These are phyloP conservation scores for Tylopilus sp. DNA, from an alignment of 768 basidiomycete genomes.

Conservation along the genomic window DNA sequence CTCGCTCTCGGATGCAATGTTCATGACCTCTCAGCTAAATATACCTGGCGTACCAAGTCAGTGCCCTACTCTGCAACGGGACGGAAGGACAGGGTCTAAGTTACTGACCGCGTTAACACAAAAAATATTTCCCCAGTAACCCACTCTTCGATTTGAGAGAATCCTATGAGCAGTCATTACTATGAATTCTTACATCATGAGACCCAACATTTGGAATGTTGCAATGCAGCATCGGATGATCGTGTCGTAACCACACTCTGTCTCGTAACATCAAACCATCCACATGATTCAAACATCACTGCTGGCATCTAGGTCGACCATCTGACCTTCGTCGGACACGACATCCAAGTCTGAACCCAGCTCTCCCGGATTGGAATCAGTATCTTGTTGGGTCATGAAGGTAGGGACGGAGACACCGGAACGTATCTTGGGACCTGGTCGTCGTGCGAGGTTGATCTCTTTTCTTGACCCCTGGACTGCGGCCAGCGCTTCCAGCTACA, in stretches of 20 bases:
- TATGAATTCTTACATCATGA: too few species aligned
- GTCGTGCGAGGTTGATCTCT: slow-evolving; percentile 56
- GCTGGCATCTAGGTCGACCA: slow-evolving; percentile 23
- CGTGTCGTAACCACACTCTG: background rate
- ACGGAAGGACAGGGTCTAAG: too few species aligned
- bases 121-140: too few species aligned
- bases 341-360: slow-evolving; percentile 13
- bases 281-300: slow-evolving; percentile 13
- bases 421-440: slow-evolving; percentile 61
- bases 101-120: too few species aligned
- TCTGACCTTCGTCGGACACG: slow-evolving; percentile 7
- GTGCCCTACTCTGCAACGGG: too few species aligned
- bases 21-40: too few species aligned
- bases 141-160: too few species aligned
- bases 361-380: background rate
- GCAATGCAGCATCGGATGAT: background rate
- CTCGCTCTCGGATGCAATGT: too few species aligned
- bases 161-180: too few species aligned
- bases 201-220: too few species aligned
- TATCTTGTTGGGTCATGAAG: slow-evolving; percentile 24
- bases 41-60: too few species aligned
- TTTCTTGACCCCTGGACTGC: slow-evolving; percentile 48
- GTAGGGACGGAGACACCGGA: slow-evolving; percentile 50
- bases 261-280: background rate
- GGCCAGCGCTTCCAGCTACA: slow-evolving; percentile 55